These are phyloP conservation scores for Hericium coralloides DNA, from an alignment of 768 basidiomycete genomes.

Conservation along the genomic window DNA sequence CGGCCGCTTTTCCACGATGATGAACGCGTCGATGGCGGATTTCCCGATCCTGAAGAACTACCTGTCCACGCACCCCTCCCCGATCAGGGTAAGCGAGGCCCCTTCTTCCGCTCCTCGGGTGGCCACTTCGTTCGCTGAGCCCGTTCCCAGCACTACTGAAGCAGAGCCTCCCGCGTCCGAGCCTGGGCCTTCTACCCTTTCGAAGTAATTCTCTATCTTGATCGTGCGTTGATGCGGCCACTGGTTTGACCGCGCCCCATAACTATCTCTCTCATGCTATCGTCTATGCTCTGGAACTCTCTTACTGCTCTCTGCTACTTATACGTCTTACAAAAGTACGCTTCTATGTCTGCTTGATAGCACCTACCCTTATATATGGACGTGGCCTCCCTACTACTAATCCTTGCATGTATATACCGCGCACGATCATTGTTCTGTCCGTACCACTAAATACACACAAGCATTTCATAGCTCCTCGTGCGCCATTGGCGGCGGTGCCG, in stretches of 20 bases:
- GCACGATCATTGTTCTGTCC: background rate
- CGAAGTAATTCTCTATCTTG: background rate
- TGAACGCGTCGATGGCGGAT: slow-evolving; percentile 74
- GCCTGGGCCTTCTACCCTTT: background rate
- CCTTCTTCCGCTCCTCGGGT: background rate
- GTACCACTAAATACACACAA: background rate
- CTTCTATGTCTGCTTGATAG: background rate
- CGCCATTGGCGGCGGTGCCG: background rate
- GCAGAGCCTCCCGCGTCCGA: slow-evolving; percentile 3
- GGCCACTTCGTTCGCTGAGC: slow-evolving; percentile 1
- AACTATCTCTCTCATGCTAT: background rate
- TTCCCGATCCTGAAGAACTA: slow-evolving; percentile 79
- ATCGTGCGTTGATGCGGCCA: background rate
- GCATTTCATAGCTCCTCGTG: slow-evolving; percentile 12
- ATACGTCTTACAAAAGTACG: slow-evolving; percentile 1
- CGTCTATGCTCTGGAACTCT: background rate
- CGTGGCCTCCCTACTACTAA: background rate
- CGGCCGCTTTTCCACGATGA: slow-evolving; percentile 40
- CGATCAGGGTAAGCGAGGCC: slow-evolving; percentile 31
- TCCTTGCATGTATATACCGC: background rate
- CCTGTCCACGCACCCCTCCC: slow-evolving; percentile 56
- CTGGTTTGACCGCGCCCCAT: background rate
- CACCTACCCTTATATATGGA: background rate
- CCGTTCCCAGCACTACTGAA: slow-evolving; percentile 3
- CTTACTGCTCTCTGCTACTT: background rate